Base-by-base conservation (phyloP, 2,329 filamentous ascomycete species). In the Colletotrichum sp. region DNA sequence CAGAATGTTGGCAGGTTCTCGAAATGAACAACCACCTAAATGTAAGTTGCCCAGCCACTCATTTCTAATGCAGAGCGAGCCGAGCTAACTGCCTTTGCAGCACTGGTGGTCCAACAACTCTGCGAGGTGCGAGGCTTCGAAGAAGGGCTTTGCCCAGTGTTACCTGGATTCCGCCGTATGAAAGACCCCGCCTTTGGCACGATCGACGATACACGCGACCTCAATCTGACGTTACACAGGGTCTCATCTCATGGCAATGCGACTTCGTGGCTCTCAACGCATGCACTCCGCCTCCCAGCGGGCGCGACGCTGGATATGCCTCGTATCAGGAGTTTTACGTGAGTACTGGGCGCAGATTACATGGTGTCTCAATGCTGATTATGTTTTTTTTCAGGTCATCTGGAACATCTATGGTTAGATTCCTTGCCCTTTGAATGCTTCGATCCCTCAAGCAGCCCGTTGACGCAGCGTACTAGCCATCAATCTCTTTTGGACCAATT, bases 401-500 rank as follows among this genome's bases (percentile, higher is more conserved):
- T 73, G 71, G 71, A 73, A 73, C 18, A 73, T 73, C 24, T 70
- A 73, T 39, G 9, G 71, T 73, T 9, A 18, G 66, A 13, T 6
- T 24, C 3, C 12, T 30, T n/a, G 8, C 32, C 55, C 6, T 6
- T 24, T 15, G 28, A 10, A 13, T 6, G 3, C n/a, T 13, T 24
- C 28, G 16, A 5, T 57, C 34, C 12, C 39, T 52, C 6, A 1
- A 26, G 10, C 24, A 59, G 30, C 32, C 4, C 3, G 62, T 34
- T 52, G n/a, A 52, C n/a, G 30, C 39, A 8, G 21, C 34, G 1
- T 15, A 10, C 8, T 6, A 73, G 66, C 71, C 12, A 73, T 73
- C 55, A 73, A 73, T 8, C 71, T 73, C 39, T 73, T 70, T 7
- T 73, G 32, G 12, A 73, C 71, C 34, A 73, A 73, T 8, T 73